These are phyloP conservation scores for Gossypium stocksii DNA, from an alignment of 345 rosid species.

Conservation along the genomic window DNA sequence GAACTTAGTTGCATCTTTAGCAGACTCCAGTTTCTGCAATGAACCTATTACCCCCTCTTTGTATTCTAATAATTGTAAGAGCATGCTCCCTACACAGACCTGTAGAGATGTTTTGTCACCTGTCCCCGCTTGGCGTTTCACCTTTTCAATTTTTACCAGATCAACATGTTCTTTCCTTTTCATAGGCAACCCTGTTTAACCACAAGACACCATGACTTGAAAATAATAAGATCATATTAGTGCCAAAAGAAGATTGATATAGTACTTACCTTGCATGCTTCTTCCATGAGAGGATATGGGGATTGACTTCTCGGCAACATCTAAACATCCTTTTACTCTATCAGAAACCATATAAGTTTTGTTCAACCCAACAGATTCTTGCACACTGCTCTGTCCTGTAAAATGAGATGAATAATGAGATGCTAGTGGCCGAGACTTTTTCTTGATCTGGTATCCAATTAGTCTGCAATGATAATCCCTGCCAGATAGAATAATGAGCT, in stretches of 20 bases:
- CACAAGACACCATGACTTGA: conserved; percentile 18
- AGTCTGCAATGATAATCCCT: conserved; percentile 77
- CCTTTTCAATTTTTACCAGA: conserved; percentile 25
- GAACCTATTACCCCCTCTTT: not conserved
- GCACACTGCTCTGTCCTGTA: conserved; percentile 20
- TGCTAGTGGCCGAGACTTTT: conserved; percentile 35
- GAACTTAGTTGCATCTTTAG: not conserved
- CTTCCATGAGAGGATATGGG: conserved; percentile 23
- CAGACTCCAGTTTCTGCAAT: not conserved
- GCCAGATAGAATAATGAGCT: conserved; percentile 21
- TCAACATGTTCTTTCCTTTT: conserved; percentile 57
- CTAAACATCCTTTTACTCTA: conserved; percentile 27
- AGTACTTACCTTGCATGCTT: conserved; percentile 35
- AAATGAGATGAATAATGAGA: conserved; percentile 22
- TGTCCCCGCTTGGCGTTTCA: conserved; percentile 30
- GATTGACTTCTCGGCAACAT: conserved; percentile 16
- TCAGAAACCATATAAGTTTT: conserved; percentile 21
- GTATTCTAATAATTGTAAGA: not conserved
- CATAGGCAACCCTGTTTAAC: conserved; percentile 34
- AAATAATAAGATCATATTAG: not conserved
- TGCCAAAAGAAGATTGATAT: conserved; percentile 1
- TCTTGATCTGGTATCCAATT: conserved; percentile 65
- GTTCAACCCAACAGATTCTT: conserved; percentile 28
- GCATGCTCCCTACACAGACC: conserved; percentile 33
- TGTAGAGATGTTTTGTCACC: conserved; percentile 25